phyloP scores from a whole-genome alignment of 768 basidiomycete genomes.

The Naganishia onofrii region DNA sequence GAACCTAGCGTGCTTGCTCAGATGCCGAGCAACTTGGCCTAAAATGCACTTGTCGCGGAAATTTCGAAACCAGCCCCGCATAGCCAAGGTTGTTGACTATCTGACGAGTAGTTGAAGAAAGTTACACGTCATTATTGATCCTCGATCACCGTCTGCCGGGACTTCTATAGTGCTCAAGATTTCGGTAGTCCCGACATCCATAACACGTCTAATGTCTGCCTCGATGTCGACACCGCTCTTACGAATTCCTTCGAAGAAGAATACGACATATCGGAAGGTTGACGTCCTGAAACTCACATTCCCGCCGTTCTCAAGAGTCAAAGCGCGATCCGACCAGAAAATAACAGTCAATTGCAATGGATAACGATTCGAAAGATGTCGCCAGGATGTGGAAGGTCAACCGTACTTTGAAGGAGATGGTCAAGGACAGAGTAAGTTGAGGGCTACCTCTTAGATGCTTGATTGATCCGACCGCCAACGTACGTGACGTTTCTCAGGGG shows the following conservation, averaged over 20 bases:
- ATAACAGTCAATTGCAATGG: conserved; percentile 55
- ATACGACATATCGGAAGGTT: neutral
- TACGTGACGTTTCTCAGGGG: conserved; percentile 59
- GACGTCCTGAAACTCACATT: neutral
- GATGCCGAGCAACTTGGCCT: too few species aligned
- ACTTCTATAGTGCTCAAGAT: conserved; percentile 1
- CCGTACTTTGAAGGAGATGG: conserved; percentile 92
- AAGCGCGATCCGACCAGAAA: neutral
- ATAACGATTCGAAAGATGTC: conserved; percentile 51
- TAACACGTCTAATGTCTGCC: neutral
- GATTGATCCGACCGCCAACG: too few species aligned
- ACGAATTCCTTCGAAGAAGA: neutral
- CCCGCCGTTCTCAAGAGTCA: neutral
- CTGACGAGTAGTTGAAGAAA: neutral
- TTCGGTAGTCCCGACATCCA: neutral
- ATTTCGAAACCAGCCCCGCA: conserved; percentile 5
- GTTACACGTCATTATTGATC: neutral
- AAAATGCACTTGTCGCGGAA: neutral
- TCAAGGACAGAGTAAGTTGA: conserved; percentile 77
- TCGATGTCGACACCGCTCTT: neutral
- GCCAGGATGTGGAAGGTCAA: conserved; percentile 92
- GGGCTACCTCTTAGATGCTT: conserved; percentile 38
- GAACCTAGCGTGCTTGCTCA: too few species aligned
- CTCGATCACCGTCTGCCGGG: neutral
- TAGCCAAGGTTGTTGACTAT: neutral